Evolutionary conservation across 768 basidiomycete genomes (phyloP), one percentile per base, ranked within the genome.

Genomic region (Sistotremastrum suecicum): DNA sequence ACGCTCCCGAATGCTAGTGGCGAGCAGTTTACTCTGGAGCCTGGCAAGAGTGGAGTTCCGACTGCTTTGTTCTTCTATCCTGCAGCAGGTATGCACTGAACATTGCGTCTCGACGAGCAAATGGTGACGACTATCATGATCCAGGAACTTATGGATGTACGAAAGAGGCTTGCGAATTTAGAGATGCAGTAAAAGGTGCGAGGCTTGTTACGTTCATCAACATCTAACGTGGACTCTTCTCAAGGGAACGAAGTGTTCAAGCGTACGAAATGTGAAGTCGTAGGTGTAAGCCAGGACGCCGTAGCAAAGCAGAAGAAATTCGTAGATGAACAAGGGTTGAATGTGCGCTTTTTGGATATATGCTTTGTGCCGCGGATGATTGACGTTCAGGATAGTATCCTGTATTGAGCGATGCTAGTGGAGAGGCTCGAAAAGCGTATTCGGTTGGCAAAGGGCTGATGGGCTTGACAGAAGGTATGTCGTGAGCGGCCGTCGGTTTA

Each of bases 21-120:
- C 3, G 61, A 76, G 45, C 54, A 62, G 4, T 83, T 71, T 57
- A 73, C 70, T 5, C 66, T 87, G 52, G 73, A 65, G 30, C 78
- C 81, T 1, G 78, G 74, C 7, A 66, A 64, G 41, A 67, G 64
- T 36, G 73, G 70, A 12, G 58, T 73, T 45, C 84, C 87, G 1
- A 71, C 74, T 20, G 82, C 73, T 7, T 49, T 90, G 35, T 86
- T 88, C 67, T 89, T 90, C 64, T 86, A 83, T 53, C 84, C 83
- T 7, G 68, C 72, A 55, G 72, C 81, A 37, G 76, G 81, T 79
- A 60, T 48, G 61, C 49, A 32, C 12, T 28, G 39, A 34, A 10
- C 34, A 29, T 36, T 34, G 7, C 44, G 4, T 31, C 29, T 12
- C 6, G 29, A 7, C 3, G 31, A 20, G n/a, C n/a, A 28, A 39